Conservation (phyloP, 805 yeast genomes). For the Pichia ethanolica region DNA sequence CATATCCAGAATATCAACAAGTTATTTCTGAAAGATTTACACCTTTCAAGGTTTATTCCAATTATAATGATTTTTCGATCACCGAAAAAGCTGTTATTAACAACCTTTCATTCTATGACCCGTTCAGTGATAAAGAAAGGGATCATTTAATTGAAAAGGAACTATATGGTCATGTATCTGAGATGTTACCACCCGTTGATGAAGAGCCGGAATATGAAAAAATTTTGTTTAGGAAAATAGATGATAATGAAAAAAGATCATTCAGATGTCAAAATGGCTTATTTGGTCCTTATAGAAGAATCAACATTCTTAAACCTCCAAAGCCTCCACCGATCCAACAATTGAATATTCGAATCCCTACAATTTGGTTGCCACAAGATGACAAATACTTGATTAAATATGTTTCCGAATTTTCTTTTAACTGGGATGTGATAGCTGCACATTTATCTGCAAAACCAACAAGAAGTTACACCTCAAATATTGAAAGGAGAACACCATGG, state of each 20-base stretch:
- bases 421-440: conserved; percentile 88
- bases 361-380: conserved; percentile 94
- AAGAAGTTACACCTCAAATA: conserved; percentile 70
- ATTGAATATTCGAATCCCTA: conserved; percentile 78
- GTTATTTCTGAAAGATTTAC: conserved; percentile 4
- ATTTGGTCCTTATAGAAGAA: conserved; percentile 49
- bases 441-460: conserved; percentile 63
- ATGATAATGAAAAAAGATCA: conserved; percentile 34
- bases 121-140: conserved; percentile 34
- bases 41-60: conserved; percentile 42
- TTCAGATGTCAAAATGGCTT: conserved; percentile 46
- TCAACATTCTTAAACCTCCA: conserved; percentile 74
- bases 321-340: conserved; percentile 80
- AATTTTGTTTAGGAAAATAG: conserved; percentile 41
- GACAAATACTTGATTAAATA: conserved; percentile 73
- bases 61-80: conserved; percentile 34
- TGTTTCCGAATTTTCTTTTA: conserved; percentile 80
- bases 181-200: conserved; percentile 56
- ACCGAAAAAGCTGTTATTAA: conserved; percentile 42
- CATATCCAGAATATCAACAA: conserved; percentile 23
- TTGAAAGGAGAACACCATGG: conserved; percentile 97
- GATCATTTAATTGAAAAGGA: conserved; percentile 25
- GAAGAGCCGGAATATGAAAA: conserved; percentile 56
- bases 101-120: conserved; percentile 40
- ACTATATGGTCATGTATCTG: conserved; percentile 49